Evolutionary conservation across 1,284 basidiomycete genomes (phyloP).

Genomic region (Xerocomus nothofagi): DNA sequence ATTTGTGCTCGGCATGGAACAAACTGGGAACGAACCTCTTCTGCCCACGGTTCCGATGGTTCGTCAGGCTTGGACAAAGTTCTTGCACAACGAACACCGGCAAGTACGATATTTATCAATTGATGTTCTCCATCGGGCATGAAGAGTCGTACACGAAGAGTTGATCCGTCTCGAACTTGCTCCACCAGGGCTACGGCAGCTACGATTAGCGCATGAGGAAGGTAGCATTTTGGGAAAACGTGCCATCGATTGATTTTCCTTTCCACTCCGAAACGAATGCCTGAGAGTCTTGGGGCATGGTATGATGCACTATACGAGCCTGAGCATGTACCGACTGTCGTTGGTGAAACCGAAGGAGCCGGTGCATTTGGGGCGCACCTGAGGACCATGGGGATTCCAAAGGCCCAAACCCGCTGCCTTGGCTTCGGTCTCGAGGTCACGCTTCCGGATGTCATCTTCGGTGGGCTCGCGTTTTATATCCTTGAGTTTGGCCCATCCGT

Average conservation of each 20-base stretch:
- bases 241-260: constrained; percentile 85
- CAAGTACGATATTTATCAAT: constrained; percentile 79
- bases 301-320: constrained; percentile 76
- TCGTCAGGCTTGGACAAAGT: constrained; percentile 74
- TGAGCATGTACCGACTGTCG: constrained; percentile 33
- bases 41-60: constrained; percentile 76
- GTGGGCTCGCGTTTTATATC: constrained; percentile 77
- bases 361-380: constrained; percentile 45
- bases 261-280: constrained; percentile 91
- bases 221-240: constrained; percentile 14
- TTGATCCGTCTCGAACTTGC: constrained; percentile 91
- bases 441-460: constrained; percentile 76
- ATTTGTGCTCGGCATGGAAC: background rate
- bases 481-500: constrained; percentile 92
- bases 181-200: constrained; percentile 77
- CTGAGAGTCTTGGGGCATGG: constrained; percentile 89
- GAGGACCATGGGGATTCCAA: constrained; percentile 85
- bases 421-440: constrained; percentile 79
- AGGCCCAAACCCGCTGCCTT: constrained; percentile 76
- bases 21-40: constrained; percentile 59
- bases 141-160: constrained; percentile 84
- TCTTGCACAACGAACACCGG: constrained; percentile 83
- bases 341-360: constrained; percentile 2
- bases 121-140: constrained; percentile 89
- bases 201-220: constrained; percentile 3